Base-by-base conservation (phyloP, 1,139 yeast species). In the Williopsis jadinii region DNA sequence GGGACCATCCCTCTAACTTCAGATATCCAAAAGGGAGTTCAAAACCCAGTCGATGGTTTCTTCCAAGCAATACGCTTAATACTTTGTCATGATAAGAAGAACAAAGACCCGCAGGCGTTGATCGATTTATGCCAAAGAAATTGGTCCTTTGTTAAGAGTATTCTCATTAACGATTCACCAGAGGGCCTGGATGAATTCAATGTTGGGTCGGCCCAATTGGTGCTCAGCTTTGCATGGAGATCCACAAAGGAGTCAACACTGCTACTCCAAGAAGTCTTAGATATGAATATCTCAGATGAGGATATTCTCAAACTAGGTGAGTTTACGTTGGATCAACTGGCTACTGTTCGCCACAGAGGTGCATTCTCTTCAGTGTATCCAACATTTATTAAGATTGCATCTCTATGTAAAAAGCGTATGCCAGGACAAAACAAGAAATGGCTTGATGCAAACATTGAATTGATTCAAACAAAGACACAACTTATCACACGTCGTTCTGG, bases 321-420 rank as follows among this genome's bases (percentile, higher is more conserved):
- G 2, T 54, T 83, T 11, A 62, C 85, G 8, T 69, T 81, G 44
- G 73, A 68, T 11, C 95, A 90, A 57, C 63, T 90, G 35, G 73
- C 86, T 3, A 70, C 77, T 0, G 83, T 88, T 8, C 78, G 88
- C 40, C 97, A 92, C 54, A 73, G 95, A 47, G 97, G 97, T 31
- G 95, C 97, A 0, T 84, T 90, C 48, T 81, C 95, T 3, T 80
- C 97, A 0, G 82, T 88, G 0, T 80, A 84, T 49, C 95, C 96
- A 2, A 75, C 92, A 0, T 85, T 84, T 51, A 70, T 79, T 12
- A 68, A 77, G 8, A 72, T 82, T 44, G 83, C 94, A 51, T 54
- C 63, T 12, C 61, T 75, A 19, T 77, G 88, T 55, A 49, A 56
- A 11, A 50, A 55, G 5, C 60, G 60, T 0, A 51, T 71, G 6